These are phyloP conservation scores for Penicillium sp. DNA, from an alignment of 2,329 filamentous ascomycete genomes.

Conservation along the genomic window DNA sequence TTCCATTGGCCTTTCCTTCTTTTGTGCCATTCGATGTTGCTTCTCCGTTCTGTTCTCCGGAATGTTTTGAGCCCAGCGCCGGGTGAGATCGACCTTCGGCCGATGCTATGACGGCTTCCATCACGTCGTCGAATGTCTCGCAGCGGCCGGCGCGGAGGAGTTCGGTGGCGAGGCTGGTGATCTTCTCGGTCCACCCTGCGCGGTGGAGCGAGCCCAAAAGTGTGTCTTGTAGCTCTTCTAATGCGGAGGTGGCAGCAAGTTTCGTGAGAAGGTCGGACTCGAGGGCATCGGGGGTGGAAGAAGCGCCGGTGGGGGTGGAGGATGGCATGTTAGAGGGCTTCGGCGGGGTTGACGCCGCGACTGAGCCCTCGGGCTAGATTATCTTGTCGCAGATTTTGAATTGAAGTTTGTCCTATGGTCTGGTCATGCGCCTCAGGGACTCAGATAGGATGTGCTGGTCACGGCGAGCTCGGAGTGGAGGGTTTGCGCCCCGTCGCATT, in stretches of 20 bases:
- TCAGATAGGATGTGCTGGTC: background rate
- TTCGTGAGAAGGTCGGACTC: constrained; percentile 42
- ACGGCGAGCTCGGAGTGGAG: constrained; percentile 3
- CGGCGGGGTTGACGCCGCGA: constrained; percentile 3
- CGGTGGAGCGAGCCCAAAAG: constrained; percentile 56
- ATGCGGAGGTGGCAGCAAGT: constrained; percentile 49
- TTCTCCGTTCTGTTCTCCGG: constrained; percentile 18
- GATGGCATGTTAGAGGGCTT: constrained; percentile 16
- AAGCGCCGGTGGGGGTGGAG: constrained; percentile 20
- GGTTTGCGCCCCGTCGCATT: constrained; percentile 6
- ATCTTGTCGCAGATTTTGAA: background rate
- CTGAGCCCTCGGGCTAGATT: background rate
- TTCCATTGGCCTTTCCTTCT: constrained; percentile 20
- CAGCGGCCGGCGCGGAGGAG: constrained; percentile 59
- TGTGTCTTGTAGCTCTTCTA: constrained; percentile 55
- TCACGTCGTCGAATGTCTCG: constrained; percentile 56
- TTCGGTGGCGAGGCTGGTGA: constrained; percentile 54
- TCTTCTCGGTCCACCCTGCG: constrained; percentile 57
- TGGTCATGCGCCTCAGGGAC: background rate
- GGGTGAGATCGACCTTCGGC: constrained; percentile 37
- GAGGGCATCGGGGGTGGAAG: constrained; percentile 40
- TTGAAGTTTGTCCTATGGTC: background rate
- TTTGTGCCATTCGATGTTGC: constrained; percentile 15
- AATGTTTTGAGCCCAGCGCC: constrained; percentile 25
- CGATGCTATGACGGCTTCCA: constrained; percentile 52